Conservation (phyloP, 2,329 filamentous ascomycete species). For the Aspergillus fijiensis region DNA sequence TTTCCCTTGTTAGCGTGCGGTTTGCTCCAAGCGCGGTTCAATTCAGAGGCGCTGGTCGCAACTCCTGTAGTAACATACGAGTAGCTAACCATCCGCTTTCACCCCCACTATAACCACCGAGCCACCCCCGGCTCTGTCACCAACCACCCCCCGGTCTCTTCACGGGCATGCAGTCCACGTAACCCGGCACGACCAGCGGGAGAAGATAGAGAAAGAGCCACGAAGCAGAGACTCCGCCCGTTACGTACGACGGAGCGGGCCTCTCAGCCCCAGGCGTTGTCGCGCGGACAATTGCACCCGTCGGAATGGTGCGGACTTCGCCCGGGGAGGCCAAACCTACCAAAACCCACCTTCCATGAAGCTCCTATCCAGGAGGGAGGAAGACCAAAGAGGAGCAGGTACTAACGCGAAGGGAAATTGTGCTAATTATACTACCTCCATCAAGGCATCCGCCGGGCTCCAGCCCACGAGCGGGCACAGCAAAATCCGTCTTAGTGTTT, state of each 20-base stretch:
- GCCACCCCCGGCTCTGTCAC: neutral
- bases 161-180: neutral
- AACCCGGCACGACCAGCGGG: neutral
- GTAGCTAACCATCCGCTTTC: too few species aligned
- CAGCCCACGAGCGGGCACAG: neutral
- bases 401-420: too few species aligned
- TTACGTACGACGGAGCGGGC: constrained; percentile 5
- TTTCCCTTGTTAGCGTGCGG: neutral
- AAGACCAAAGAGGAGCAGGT: too few species aligned
- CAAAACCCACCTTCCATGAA: neutral
- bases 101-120: neutral
- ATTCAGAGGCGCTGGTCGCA: too few species aligned
- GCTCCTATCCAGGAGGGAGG: neutral
- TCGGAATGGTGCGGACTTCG: neutral
- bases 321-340: neutral
- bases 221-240: neutral
- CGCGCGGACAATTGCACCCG: neutral
- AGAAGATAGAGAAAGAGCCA: neutral
- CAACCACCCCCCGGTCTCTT: neutral
- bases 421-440: too few species aligned
- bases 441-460: neutral
- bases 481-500: neutral
- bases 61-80: too few species aligned
- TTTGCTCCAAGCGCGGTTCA: too few species aligned
- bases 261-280: neutral